Evolutionary conservation across 805 yeast genomes (phyloP).

Genomic region (Maudiozyma bulderi): DNA sequence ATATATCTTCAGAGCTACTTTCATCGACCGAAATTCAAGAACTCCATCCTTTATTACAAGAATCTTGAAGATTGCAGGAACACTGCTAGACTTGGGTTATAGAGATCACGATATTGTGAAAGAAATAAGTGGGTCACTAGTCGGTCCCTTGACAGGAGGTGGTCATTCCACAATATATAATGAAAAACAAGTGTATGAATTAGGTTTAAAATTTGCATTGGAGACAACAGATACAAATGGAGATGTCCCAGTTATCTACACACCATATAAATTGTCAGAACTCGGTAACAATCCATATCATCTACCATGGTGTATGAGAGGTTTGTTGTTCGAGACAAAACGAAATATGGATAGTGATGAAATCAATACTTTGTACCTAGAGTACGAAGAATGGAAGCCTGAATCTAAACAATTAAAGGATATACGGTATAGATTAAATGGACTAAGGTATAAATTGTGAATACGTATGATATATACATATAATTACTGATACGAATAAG

Average conservation of each 20-base stretch:
- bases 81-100: conserved; percentile 63
- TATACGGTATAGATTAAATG: conserved; percentile 68
- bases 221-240: conserved; percentile 57
- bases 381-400: conserved; percentile 83
- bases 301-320: conserved; percentile 89
- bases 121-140: conserved; percentile 69
- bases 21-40: conserved; percentile 70
- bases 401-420: conserved; percentile 74
- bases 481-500: not conserved
- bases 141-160: conserved; percentile 89
- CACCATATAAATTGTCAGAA: conserved; percentile 50
- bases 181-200: conserved; percentile 72
- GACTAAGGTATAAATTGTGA: conserved; percentile 28
- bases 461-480: not conserved
- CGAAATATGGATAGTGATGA: conserved; percentile 46
- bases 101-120: conserved; percentile 80
- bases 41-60: conserved; percentile 74
- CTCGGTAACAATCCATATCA: conserved; percentile 73
- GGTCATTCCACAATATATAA: conserved; percentile 90
- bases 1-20: conserved; percentile 79
- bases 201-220: conserved; percentile 64
- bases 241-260: conserved; percentile 30
- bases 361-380: conserved; percentile 49
- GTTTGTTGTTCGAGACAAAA: conserved; percentile 59
- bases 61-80: conserved; percentile 64